These are phyloP conservation scores for Mariannaea sp. DNA, from an alignment of 2,329 filamentous ascomycete genomes.

Conservation along the genomic window DNA sequence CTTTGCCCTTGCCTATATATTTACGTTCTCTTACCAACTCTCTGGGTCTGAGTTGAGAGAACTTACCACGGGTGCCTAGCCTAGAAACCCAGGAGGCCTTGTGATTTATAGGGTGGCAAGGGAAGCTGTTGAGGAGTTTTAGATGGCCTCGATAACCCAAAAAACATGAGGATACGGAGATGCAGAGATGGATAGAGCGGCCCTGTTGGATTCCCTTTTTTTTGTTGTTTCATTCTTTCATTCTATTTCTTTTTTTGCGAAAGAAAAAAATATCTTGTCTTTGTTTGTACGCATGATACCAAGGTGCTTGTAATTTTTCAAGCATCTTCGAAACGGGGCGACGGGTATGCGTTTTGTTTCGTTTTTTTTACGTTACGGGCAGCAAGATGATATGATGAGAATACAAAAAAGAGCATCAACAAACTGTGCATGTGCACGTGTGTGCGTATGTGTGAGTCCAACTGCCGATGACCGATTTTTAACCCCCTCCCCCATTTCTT, in stretches of 20 bases:
- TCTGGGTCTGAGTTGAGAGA: constrained; percentile 5
- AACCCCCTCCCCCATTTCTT: no score
- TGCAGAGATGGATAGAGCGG: neutral
- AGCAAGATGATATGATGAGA: constrained; percentile 15
- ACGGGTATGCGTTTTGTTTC: neutral
- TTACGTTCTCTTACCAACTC: neutral
- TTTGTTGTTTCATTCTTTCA: no score
- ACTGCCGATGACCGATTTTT: no score
- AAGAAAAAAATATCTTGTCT: neutral
- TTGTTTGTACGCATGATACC: neutral
- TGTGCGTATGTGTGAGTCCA: no score
- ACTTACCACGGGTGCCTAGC: neutral
- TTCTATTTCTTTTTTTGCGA: no score
- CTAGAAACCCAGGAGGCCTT: neutral
- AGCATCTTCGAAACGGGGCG: constrained; percentile 4
- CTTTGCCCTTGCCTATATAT: constrained; percentile 4
- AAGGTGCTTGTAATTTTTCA: constrained; percentile 1
- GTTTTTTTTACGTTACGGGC: neutral
- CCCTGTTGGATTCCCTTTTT: neutral
- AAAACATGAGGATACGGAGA: neutral
- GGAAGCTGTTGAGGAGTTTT: no score
- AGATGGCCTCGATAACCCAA: neutral
- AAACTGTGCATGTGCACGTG: neutral
- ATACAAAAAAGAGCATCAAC: constrained; percentile 1
- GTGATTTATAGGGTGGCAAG: neutral